Percentiles rank a stretch among this genome's conserved stretches.
phyloP scores from a whole-genome alignment of 768 basidiomycete species.

The Pleurotus eryngii region DNA sequence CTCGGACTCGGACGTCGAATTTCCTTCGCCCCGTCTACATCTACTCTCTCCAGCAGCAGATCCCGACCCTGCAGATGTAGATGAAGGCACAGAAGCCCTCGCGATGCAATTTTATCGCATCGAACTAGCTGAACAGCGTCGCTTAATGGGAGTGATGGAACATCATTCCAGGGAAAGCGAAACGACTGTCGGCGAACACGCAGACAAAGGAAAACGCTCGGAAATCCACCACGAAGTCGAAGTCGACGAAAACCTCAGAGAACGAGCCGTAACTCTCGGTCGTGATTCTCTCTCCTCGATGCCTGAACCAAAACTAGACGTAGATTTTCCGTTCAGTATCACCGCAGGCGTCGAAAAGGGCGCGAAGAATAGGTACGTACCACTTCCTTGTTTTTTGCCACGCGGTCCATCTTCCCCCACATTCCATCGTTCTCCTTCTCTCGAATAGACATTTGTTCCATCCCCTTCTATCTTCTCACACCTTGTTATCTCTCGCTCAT shows the following conservation, averaged over 20 bases:
- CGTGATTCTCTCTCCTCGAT: no score
- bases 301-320: not conserved
- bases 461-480: not conserved
- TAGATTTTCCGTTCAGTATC: conserved; percentile 81
- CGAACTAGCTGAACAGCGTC: conserved; percentile 85
- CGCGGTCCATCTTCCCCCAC: no score
- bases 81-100: conserved; percentile 74
- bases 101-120: conserved; percentile 94
- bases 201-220: not conserved
- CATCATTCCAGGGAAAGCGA: conserved; percentile 73
- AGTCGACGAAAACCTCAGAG: not conserved
- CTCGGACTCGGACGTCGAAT: not conserved
- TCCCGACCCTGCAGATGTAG: conserved; percentile 36
- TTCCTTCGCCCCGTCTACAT: not conserved
- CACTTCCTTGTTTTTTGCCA: no score
- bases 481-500: not conserved
- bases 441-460: no score
- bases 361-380: conserved; percentile 76
- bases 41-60: conserved; percentile 15
- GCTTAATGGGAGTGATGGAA: conserved; percentile 89
- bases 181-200: conserved; percentile 13
- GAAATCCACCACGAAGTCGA: not conserved
- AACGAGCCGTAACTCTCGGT: no score
- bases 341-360: conserved; percentile 96
- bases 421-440: no score